Evolutionary conservation across 179 eudicot species (phyloP).

Genomic region (Amaranthus tricolor): DNA sequence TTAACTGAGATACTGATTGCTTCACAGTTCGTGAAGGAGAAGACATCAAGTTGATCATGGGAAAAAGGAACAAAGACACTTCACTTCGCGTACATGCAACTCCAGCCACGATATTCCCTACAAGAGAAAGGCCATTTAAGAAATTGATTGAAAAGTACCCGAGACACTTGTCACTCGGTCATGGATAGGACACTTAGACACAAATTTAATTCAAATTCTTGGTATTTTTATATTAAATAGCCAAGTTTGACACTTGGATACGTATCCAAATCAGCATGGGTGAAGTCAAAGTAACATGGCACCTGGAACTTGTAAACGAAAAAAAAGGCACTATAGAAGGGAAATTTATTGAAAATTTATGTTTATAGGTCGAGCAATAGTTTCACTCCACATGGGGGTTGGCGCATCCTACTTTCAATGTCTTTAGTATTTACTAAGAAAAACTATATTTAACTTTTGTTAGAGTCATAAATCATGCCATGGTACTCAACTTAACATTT

Average conservation of each 20-base stretch:
- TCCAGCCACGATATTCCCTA: constrained; percentile 41
- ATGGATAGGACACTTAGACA: too few species aligned
- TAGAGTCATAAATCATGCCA: background rate
- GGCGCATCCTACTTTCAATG: background rate
- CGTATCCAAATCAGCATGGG: too few species aligned
- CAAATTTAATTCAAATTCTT: too few species aligned
- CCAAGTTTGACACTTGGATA: too few species aligned
- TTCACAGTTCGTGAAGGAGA: constrained; percentile 76
- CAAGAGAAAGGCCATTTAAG: constrained; percentile 22
- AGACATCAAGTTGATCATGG: constrained; percentile 71
- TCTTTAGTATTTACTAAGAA: background rate
- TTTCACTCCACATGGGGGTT: background rate
- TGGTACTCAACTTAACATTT: background rate
- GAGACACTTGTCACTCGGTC: background rate
- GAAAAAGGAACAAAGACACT: constrained; percentile 61
- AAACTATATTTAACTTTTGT: background rate
- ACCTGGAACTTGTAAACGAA: constrained; percentile 18
- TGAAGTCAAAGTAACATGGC: too few species aligned
- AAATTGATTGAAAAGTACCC: constrained; percentile 5
- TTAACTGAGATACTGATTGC: constrained; percentile 61
- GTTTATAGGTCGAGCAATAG: background rate
- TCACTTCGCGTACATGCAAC: constrained; percentile 35
- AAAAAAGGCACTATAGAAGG: constrained; percentile 4
- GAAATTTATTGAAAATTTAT: constrained; percentile 1
- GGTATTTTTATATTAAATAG: too few species aligned